Evolutionary conservation across 1,284 basidiomycete species (phyloP).

Genomic region (Cryptococcus maquisensis): DNA sequence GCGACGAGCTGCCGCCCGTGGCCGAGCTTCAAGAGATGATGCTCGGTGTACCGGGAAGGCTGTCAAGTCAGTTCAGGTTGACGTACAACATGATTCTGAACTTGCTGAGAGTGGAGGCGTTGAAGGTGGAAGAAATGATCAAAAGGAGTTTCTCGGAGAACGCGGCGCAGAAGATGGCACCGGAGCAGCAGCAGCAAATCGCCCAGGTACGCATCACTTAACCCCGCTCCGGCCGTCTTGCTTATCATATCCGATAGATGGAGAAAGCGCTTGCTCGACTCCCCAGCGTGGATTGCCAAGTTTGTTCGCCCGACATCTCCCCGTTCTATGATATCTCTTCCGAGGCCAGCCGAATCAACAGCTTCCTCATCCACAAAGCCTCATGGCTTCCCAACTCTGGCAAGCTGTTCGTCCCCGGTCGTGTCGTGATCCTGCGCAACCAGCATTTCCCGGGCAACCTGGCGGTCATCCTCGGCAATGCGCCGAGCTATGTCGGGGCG

Average conservation of each 20-base stretch:
- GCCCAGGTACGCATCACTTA: slow-evolving; percentile 57
- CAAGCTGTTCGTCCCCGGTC: slow-evolving; percentile 66
- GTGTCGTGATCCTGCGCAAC: slow-evolving; percentile 80
- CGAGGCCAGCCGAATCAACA: slow-evolving; percentile 65
- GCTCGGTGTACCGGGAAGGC: slow-evolving; percentile 81
- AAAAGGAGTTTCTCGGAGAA: slow-evolving; percentile 99
- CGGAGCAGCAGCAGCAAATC: slow-evolving; percentile 87
- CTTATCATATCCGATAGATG: slow-evolving; percentile 52
- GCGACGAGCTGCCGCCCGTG: slow-evolving; percentile 83
- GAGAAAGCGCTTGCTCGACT: slow-evolving; percentile 68
- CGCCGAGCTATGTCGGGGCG: slow-evolving; percentile 52
- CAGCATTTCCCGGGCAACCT: slow-evolving; percentile 76
- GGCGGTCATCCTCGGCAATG: slow-evolving; percentile 72
- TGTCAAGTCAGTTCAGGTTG: slow-evolving; percentile 94
- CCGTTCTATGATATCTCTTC: slow-evolving; percentile 71
- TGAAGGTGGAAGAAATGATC: slow-evolving; percentile 99
- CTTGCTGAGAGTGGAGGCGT: slow-evolving; percentile 88
- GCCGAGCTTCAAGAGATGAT: slow-evolving; percentile 80
- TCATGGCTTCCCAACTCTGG: slow-evolving; percentile 61
- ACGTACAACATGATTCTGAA: slow-evolving; percentile 99
- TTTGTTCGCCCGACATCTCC: slow-evolving; percentile 67
- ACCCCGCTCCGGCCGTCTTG: neutral
- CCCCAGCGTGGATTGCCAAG: slow-evolving; percentile 63
- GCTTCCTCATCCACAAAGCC: slow-evolving; percentile 63
- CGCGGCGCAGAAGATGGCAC: slow-evolving; percentile 82